phyloP scores from a whole-genome alignment of 345 rosid species.

The Bruguiera gymnorhiza region DNA sequence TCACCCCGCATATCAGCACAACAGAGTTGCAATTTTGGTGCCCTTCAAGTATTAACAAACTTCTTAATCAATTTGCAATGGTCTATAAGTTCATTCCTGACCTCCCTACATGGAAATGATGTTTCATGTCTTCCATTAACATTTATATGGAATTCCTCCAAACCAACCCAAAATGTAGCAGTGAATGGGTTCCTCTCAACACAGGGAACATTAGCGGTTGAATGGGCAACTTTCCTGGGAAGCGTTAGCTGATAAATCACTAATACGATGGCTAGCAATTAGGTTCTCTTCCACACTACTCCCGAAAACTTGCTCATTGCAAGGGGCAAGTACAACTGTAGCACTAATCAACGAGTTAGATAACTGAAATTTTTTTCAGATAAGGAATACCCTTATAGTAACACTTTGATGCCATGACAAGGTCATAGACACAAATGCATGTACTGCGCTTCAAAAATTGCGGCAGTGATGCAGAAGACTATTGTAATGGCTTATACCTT shows the following conservation, averaged over 20 bases:
- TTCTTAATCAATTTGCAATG: conserved; percentile 8
- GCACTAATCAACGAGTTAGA: too few species aligned
- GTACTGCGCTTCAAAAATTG: too few species aligned
- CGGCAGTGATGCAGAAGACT: not conserved
- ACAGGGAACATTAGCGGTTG: conserved; percentile 64
- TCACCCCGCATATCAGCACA: too few species aligned
- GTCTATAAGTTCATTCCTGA: conserved; percentile 33
- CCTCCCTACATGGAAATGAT: conserved; percentile 75
- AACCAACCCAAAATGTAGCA: conserved; percentile 76
- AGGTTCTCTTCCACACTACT: conserved; percentile 41
- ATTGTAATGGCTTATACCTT: conserved; percentile 40
- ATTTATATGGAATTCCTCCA: conserved; percentile 81
- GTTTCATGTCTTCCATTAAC: conserved; percentile 90
- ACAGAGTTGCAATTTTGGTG: too few species aligned
- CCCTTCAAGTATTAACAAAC: not conserved
- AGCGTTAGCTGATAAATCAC: conserved; percentile 30
- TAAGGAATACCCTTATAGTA: too few species aligned
- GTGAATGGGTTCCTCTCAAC: conserved; percentile 64
- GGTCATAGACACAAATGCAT: too few species aligned
- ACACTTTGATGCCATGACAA: too few species aligned
- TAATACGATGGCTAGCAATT: conserved; percentile 32
- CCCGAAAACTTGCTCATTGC: conserved; percentile 63
- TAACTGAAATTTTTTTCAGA: too few species aligned
- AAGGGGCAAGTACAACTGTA: conserved; percentile 29
- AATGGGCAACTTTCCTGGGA: conserved; percentile 40